Percentiles rank a stretch among this genome's conserved stretches.
phyloP scores from a whole-genome alignment of 1,139 yeast species.

The Schwanniomyces etchellsii region DNA sequence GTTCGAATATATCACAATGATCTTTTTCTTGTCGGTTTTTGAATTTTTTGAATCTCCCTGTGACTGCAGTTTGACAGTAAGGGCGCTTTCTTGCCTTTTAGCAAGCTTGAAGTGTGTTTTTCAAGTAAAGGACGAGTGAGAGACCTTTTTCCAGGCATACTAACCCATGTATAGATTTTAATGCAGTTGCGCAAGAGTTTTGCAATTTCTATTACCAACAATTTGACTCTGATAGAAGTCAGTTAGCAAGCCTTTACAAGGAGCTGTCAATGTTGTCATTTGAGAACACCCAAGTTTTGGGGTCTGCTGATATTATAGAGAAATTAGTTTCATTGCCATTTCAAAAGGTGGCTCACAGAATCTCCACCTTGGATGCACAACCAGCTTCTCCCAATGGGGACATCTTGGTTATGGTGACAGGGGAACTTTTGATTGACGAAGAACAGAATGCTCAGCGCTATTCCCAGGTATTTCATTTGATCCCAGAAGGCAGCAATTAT shows the following conservation, averaged over 20 bases:
- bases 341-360: conserved; percentile 86
- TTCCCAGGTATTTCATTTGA: conserved; percentile 94
- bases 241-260: conserved; percentile 91
- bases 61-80: background rate
- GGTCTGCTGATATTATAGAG: conserved; percentile 87
- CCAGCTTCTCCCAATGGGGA: conserved; percentile 94
- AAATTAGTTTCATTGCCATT: conserved; percentile 84
- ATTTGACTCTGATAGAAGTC: conserved; percentile 88
- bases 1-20: too few relatives aligned
- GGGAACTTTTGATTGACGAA: conserved; percentile 87
- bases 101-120: conserved; percentile 1
- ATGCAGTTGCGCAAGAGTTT: conserved; percentile 73
- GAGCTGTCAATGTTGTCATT: conserved; percentile 97
- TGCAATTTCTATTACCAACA: conserved; percentile 93
- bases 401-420: conserved; percentile 96
- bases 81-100: background rate
- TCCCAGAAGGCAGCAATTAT: conserved; percentile 87
- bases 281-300: conserved; percentile 91
- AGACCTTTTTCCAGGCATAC: conserved; percentile 1
- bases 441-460: conserved; percentile 94
- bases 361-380: conserved; percentile 94
- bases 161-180: conserved; percentile 51
- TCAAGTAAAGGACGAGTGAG: background rate
- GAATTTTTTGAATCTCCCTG: too few relatives aligned
- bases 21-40: too few relatives aligned